Evolutionary conservation across 495 filamentous ascomycete species (phyloP), one percentile per base, ranked within the genome.

Genomic region (Penicillium crystallinum): DNA sequence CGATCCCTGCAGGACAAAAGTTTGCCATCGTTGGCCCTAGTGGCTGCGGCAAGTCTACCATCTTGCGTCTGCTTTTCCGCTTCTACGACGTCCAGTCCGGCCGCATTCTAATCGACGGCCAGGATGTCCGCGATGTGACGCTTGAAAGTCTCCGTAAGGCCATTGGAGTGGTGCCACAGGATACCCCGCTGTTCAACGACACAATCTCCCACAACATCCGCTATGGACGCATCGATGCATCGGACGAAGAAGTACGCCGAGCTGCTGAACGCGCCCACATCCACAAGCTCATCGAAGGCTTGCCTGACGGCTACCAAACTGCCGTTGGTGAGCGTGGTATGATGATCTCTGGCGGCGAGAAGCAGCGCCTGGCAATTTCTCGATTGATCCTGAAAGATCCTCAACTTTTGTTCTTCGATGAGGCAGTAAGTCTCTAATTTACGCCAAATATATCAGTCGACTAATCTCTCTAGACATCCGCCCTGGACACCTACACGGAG

Each of bases 291-390:
- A 84, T 98, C 46, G 74, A 80, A 45, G 70, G 69, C 29, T 82
- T 92, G 57, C 91, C 91, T 1, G 85, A 91, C 14, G 90, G 90
- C 4, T 98, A 98, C 62, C 67, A 87, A 15, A 98, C 93, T 1
- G 91, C 87, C 61, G 93, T 98, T 10, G 93, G 93, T 15, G 93
- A 98, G 75, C 78, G 95, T 21, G 93, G 93, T 1, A 87, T 97
- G 86, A 97, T 97, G 93, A 97, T 97, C 15, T 92, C 88, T 3
- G 93, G 91, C 7, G 93, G 93, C 29, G 93, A 98, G 72, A 97
- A 97, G 69, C 93, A 98, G 64, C 82, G 93, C 4, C 71, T 98
- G 27, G 93, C 95, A 2, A 83, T 98, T 18, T 88, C 89, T 6
- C 77, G 93, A 27, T 65, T 97, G 31, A 78, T 98, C 1, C 72